Percentiles rank a stretch among this genome's conserved stretches.
Evolutionary conservation across 495 filamentous ascomycete genomes (phyloP).

Genomic region (Glutinoglossum americanum): DNA sequence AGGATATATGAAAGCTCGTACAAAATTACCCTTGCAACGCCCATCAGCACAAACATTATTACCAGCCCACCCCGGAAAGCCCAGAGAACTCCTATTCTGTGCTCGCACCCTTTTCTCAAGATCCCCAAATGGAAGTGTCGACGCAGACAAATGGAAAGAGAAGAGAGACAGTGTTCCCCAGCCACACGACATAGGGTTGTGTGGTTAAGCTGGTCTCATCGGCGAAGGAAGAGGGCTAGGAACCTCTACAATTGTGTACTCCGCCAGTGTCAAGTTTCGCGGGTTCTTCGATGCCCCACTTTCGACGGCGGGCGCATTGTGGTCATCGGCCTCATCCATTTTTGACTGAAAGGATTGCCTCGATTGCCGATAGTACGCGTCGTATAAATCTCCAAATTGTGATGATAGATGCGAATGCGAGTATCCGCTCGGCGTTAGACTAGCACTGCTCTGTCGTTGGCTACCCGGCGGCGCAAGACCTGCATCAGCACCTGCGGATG

Average conservation of each 20-base stretch:
- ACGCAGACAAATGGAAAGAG: too few relatives aligned
- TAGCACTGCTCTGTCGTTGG: neutral
- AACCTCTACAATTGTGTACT: neutral
- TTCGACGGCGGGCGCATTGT: neutral
- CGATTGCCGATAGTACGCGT: neutral
- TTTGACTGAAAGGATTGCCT: neutral
- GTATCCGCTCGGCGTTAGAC: neutral
- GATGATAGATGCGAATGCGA: neutral
- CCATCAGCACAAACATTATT: too few relatives aligned
- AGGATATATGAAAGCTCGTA: too few relatives aligned
- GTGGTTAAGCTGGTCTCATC: neutral
- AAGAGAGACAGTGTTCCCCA: too few relatives aligned
- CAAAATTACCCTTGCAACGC: too few relatives aligned
- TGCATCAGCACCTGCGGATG: neutral
- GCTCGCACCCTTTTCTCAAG: too few relatives aligned
- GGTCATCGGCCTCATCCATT: neutral
- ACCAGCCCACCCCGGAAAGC: too few relatives aligned
- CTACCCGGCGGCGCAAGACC: neutral
- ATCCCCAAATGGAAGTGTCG: too few relatives aligned
- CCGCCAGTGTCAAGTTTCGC: neutral
- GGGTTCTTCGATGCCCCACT: neutral
- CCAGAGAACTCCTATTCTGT: too few relatives aligned
- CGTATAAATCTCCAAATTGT: neutral
- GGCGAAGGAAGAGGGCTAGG: neutral
- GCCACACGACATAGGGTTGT: neutral